Evolutionary conservation across 306 rosid species (phyloP).

Genomic region (Hippophae rhamnoides): DNA sequence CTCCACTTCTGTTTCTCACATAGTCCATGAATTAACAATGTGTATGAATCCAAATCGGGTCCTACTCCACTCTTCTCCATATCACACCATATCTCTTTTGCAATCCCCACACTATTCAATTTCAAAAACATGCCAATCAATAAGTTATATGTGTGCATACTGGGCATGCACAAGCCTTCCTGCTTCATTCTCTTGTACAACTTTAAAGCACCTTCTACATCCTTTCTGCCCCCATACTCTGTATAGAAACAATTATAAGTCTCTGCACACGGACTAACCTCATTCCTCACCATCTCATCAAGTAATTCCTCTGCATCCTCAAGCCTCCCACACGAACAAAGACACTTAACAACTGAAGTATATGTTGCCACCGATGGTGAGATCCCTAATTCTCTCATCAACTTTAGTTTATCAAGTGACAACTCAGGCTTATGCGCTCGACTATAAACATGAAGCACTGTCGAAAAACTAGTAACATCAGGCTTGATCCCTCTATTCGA

Average conservation of each 20-base stretch:
- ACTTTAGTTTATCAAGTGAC: constrained; percentile 51
- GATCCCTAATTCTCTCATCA: constrained; percentile 66
- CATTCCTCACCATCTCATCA: constrained; percentile 57
- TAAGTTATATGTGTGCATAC: constrained; percentile 51
- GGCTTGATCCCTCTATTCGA: constrained; percentile 63
- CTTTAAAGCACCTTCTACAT: constrained; percentile 51
- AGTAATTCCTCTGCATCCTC: constrained; percentile 68
- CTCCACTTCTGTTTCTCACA: constrained; percentile 67
- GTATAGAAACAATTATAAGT: constrained; percentile 78
- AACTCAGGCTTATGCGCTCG: constrained; percentile 79
- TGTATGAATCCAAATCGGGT: constrained; percentile 76
- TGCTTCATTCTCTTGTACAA: constrained; percentile 68
- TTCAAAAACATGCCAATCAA: constrained; percentile 57
- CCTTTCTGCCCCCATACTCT: constrained; percentile 72
- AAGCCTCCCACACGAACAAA: constrained; percentile 70
- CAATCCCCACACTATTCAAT: constrained; percentile 33
- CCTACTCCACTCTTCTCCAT: constrained; percentile 60
- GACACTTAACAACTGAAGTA: constrained; percentile 77
- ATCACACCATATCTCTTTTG: constrained; percentile 63
- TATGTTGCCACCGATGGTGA: constrained; percentile 61
- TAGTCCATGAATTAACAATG: constrained; percentile 58
- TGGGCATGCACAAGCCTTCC: constrained; percentile 46
- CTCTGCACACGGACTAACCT: constrained; percentile 53
- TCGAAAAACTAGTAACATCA: constrained; percentile 76
- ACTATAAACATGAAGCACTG: constrained; percentile 79